Evolutionary conservation across 768 basidiomycete genomes (phyloP).

Genomic region (Boletus eberwhitei): DNA sequence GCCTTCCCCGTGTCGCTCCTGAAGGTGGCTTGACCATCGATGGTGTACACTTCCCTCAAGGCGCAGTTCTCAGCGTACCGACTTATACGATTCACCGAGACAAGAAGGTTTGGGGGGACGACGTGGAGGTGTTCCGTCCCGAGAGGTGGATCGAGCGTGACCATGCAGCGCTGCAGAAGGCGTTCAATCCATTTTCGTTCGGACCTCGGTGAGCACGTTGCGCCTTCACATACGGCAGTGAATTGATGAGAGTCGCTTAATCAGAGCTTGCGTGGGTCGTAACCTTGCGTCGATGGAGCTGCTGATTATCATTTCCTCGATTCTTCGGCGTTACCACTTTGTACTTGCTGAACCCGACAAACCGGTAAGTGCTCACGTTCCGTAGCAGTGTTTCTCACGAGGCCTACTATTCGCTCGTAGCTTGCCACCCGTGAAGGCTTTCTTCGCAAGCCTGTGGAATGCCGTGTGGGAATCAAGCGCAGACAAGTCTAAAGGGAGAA

Average conservation of each 20-base stretch:
- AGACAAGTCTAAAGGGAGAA: conserved; percentile 38
- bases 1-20: conserved; percentile 77
- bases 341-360: conserved; percentile 59
- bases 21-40: conserved; percentile 64
- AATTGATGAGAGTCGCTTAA: conserved; percentile 1
- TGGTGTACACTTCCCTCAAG: conserved; percentile 59
- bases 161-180: conserved; percentile 54
- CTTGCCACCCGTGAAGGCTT: conserved; percentile 82
- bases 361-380: conserved; percentile 39
- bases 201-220: conserved; percentile 59
- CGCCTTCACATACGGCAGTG: not conserved
- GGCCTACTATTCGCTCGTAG: conserved; percentile 33
- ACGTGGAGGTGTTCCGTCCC: conserved; percentile 69
- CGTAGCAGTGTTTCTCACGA: conserved; percentile 3
- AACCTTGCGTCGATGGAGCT: conserved; percentile 81
- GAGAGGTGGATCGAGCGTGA: conserved; percentile 84
- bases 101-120: conserved; percentile 69
- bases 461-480: conserved; percentile 68
- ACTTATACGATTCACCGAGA: conserved; percentile 83
- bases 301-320: conserved; percentile 75
- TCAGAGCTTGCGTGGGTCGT: conserved; percentile 78
- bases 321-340: conserved; percentile 73
- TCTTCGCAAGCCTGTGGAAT: conserved; percentile 75
- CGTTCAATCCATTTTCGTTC: conserved; percentile 83
- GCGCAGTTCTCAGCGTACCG: conserved; percentile 76